phyloP scores from a whole-genome alignment of 1,139 yeast genomes.

The Nematodospora anomalae region DNA sequence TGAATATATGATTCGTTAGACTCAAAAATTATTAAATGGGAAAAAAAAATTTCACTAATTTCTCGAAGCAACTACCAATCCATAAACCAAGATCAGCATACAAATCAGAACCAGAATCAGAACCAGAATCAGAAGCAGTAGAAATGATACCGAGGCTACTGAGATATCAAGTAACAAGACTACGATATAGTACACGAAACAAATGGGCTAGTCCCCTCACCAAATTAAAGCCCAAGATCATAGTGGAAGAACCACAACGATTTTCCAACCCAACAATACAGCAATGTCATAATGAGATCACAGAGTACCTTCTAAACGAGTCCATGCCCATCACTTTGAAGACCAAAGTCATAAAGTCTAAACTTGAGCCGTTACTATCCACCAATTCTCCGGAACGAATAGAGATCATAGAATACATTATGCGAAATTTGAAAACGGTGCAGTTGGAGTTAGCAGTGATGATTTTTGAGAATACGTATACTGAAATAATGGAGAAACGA shows the following conservation, averaged over 20 bases:
- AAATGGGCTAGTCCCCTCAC: not conserved
- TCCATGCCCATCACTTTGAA: constrained; percentile 5
- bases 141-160: not conserved
- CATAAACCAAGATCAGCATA: not conserved
- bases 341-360: constrained; percentile 5
- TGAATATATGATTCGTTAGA: no score
- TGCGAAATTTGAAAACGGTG: constrained; percentile 1
- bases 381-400: constrained; percentile 1
- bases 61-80: not conserved
- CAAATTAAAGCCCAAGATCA: constrained; percentile 1
- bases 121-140: no score
- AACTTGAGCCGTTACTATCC: constrained; percentile 2
- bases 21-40: no score
- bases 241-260: constrained; percentile 11
- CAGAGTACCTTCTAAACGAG: constrained; percentile 5
- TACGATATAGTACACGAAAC: not conserved
- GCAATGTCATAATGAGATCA: constrained; percentile 8
- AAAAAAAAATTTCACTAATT: not conserved
- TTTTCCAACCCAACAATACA: constrained; percentile 7
- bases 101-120: not conserved
- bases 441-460: constrained; percentile 8
- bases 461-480: constrained; percentile 8
- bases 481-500: constrained; percentile 1
- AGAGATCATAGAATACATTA: constrained; percentile 1
- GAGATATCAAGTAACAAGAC: not conserved